Percentiles rank a stretch among this genome's conserved stretches.
These are phyloP conservation scores for Pachysandra terminalis DNA, from an alignment of 164 flowering plant genomes.

Conservation along the genomic window DNA sequence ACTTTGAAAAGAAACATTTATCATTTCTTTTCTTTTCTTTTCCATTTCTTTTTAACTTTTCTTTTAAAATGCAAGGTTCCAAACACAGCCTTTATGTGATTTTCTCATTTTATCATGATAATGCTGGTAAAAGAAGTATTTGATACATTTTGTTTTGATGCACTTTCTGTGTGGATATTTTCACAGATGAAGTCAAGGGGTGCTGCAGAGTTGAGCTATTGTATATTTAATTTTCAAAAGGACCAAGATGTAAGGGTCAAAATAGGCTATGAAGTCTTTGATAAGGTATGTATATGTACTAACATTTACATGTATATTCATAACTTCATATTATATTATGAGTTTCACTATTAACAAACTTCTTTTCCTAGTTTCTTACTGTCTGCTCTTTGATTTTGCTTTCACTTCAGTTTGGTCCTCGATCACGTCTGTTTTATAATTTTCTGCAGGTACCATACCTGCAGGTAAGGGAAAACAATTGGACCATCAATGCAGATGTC, in stretches of 20 bases:
- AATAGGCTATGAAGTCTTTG: slow-evolving; percentile 71
- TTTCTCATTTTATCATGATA: too few relatives aligned
- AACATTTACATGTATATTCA: not conserved
- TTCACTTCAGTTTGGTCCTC: not conserved
- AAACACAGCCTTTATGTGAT: too few relatives aligned
- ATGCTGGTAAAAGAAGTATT: too few relatives aligned
- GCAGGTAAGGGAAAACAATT: slow-evolving; percentile 89
- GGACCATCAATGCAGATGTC: slow-evolving; percentile 74
- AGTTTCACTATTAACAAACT: too few relatives aligned
- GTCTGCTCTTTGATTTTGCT: too few relatives aligned
- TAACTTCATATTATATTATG: too few relatives aligned
- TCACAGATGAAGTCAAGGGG: slow-evolving; percentile 53
- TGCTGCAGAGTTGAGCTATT: slow-evolving; percentile 72
- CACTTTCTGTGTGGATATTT: slow-evolving; percentile 1
- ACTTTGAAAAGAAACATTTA: too few relatives aligned
- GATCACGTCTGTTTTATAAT: not conserved
- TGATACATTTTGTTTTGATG: not conserved
- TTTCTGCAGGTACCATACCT: slow-evolving; percentile 69
- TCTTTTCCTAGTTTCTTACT: too few relatives aligned
- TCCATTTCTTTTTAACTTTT: too few relatives aligned
- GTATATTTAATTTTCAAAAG: slow-evolving; percentile 46
- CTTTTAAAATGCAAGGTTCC: too few relatives aligned
- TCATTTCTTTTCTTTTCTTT: too few relatives aligned
- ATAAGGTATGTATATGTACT: slow-evolving; percentile 45
- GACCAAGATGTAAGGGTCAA: slow-evolving; percentile 81